Base-by-base conservation (phyloP, 2,329 filamentous ascomycete species). In the Chaetomiaceae sp. region DNA sequence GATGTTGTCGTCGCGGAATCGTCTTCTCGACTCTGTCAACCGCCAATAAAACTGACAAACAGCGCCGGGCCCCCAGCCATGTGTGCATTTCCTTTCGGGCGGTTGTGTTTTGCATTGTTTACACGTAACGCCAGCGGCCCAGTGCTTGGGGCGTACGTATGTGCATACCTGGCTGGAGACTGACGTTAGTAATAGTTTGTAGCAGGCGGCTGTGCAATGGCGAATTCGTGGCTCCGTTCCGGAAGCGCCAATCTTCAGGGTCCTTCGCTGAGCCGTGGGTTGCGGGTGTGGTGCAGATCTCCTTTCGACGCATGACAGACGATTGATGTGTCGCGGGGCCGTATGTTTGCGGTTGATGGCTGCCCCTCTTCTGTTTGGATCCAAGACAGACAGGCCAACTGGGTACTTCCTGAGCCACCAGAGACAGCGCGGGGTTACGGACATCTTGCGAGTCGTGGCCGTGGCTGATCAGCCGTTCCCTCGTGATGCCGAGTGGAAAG, bases 191-290 rank as follows among this genome's bases (percentile, higher is more conserved):
- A n/a, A n/a, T n/a, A n/a, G n/a, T n/a, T n/a, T n/a, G n/a, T n/a
- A n/a, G n/a, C n/a, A n/a, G n/a, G n/a, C n/a, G n/a, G n/a, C n/a
- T n/a, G n/a, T n/a, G n/a, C n/a, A n/a, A n/a, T n/a, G n/a, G n/a
- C n/a, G n/a, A n/a, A n/a, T n/a, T n/a, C n/a, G n/a, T n/a, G n/a
- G n/a, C n/a, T n/a, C 41, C 47, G 42, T 50, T 53, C 44, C 56
- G 51, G 48, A 52, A 54, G 47, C 44, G 50, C 27, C 47, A 49
- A 50, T 52, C 50, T 29, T 44, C 50, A 52, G 48, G 51, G 48
- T 54, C 56, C 51, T 56, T 54, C 34, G 29, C 32, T 30, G 37
- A 18, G 32, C 21, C 33, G 14, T 38, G 37, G 23, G 43, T 32
- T 42, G 27, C 29, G 29, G 47, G 5, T 29, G 41, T 42, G 44